phyloP scores from a whole-genome alignment of 305 asterid species.

The Caryopteris hybrid region DNA sequence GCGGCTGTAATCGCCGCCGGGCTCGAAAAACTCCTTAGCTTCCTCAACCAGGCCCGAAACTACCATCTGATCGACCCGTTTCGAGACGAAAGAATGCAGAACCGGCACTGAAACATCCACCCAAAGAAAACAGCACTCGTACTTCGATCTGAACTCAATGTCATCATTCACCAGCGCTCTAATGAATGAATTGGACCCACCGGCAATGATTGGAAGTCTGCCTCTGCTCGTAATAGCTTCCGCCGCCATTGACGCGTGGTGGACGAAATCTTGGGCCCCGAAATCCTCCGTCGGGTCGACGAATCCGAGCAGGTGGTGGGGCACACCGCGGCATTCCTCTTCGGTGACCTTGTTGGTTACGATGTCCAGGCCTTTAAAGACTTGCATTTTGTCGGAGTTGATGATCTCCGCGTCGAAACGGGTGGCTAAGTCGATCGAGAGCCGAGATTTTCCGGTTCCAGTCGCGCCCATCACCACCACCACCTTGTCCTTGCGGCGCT shows the following conservation, averaged over 20 bases:
- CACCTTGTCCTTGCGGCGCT: constrained; percentile 61
- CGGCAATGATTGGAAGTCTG: constrained; percentile 62
- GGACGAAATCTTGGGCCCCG: constrained; percentile 48
- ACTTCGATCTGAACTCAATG: constrained; percentile 37
- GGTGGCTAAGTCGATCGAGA: constrained; percentile 62
- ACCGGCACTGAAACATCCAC: constrained; percentile 46
- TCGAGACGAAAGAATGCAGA: constrained; percentile 47
- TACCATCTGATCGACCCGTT: constrained; percentile 62
- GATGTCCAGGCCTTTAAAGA: constrained; percentile 43
- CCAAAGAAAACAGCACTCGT: constrained; percentile 63
- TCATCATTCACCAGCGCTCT: constrained; percentile 52
- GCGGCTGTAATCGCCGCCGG: constrained; percentile 39
- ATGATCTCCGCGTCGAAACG: constrained; percentile 57
- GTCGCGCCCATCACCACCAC: constrained; percentile 77
- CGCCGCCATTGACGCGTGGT: constrained; percentile 38
- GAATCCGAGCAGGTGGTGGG: constrained; percentile 59
- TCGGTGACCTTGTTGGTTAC: constrained; percentile 59
- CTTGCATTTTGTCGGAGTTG: constrained; percentile 81
- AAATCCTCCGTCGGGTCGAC: constrained; percentile 44
- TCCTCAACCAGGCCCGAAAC: constrained; percentile 54
- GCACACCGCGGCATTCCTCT: constrained; percentile 51
- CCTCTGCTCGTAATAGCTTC: constrained; percentile 39
- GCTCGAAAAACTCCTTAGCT: constrained; percentile 41
- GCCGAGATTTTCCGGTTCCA: constrained; percentile 79
- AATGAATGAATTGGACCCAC: constrained; percentile 71